These are phyloP conservation scores for Boletus semigastroideus DNA, from an alignment of 1,284 basidiomycete genomes.

Conservation along the genomic window DNA sequence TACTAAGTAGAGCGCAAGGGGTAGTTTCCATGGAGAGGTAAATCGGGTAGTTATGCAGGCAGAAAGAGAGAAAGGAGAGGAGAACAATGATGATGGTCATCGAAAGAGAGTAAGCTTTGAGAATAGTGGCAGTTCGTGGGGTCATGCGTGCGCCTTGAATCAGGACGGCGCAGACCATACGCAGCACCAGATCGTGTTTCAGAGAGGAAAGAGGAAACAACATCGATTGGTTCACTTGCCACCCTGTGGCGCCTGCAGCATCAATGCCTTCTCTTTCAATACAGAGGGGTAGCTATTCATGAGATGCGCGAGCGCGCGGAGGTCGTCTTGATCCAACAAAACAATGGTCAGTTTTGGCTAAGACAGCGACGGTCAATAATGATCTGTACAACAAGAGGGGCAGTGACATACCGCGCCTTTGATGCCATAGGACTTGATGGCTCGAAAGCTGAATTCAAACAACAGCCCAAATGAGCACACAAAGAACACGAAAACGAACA, in stretches of 20 bases:
- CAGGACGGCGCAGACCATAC: background rate
- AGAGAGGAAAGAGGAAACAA: background rate
- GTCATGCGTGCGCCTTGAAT: background rate
- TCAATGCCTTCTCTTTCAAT: slow-evolving; percentile 71
- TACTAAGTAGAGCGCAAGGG: slow-evolving; percentile 2
- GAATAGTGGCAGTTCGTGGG: background rate
- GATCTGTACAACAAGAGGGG: background rate
- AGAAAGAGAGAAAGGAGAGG: background rate
- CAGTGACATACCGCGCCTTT: slow-evolving; percentile 64
- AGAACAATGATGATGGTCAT: background rate
- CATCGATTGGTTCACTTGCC: slow-evolving; percentile 21
- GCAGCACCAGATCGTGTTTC: background rate
- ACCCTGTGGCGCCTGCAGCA: slow-evolving; percentile 36
- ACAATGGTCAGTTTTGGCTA: slow-evolving; percentile 82
- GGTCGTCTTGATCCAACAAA: slow-evolving; percentile 81
- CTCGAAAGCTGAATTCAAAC: slow-evolving; percentile 56
- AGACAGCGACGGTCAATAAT: slow-evolving; percentile 8
- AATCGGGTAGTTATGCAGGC: slow-evolving; percentile 17
- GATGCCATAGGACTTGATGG: slow-evolving; percentile 76
- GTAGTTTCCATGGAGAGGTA: slow-evolving; percentile 19
- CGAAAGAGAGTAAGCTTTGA: background rate
- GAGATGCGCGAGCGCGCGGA: slow-evolving; percentile 78
- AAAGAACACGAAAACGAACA: background rate
- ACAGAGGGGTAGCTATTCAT: slow-evolving; percentile 85
- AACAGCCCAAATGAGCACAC: background rate